Evolutionary conservation across 805 yeast species (phyloP).

Genomic region (Yarrowia phangngaensis): DNA sequence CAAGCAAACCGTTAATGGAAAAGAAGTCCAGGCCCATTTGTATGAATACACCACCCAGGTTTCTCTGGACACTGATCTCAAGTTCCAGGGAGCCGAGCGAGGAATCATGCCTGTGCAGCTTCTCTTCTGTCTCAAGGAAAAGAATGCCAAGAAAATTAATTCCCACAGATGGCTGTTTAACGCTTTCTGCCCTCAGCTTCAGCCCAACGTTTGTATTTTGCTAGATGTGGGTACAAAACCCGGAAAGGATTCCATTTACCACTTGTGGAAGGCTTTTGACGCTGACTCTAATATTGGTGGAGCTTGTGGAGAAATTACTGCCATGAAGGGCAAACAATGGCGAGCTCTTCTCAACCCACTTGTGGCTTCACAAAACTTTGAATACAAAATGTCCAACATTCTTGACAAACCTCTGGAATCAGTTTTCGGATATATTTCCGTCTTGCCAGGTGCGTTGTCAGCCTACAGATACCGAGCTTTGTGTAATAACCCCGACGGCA

Average conservation of each 20-base stretch:
- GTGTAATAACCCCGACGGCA: constrained; percentile 78
- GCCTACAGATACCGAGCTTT: constrained; percentile 90
- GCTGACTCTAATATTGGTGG: constrained; percentile 96
- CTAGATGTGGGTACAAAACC: constrained; percentile 98
- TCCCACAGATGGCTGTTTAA: constrained; percentile 98
- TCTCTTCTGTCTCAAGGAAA: constrained; percentile 86
- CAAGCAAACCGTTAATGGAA: constrained; percentile 85
- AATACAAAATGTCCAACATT: constrained; percentile 94
- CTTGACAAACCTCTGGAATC: constrained; percentile 93
- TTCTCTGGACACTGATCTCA: constrained; percentile 81
- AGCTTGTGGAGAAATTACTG: constrained; percentile 96
- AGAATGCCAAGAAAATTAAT: constrained; percentile 87
- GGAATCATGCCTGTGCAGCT: constrained; percentile 93
- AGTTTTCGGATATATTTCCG: constrained; percentile 86
- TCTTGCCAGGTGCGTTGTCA: constrained; percentile 91
- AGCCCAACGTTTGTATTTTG: constrained; percentile 84
- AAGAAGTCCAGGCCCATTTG: constrained; percentile 86
- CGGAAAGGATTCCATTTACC: constrained; percentile 81
- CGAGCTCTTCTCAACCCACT: constrained; percentile 77
- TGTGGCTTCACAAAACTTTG: constrained; percentile 95
- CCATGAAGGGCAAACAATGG: constrained; percentile 91
- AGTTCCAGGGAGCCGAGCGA: constrained; percentile 84
- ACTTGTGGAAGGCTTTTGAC: constrained; percentile 96
- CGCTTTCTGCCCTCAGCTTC: constrained; percentile 85
- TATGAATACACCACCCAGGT: constrained; percentile 96